phyloP scores from a whole-genome alignment of 83 land plant species.

The Diphasiastrum complanatum region DNA sequence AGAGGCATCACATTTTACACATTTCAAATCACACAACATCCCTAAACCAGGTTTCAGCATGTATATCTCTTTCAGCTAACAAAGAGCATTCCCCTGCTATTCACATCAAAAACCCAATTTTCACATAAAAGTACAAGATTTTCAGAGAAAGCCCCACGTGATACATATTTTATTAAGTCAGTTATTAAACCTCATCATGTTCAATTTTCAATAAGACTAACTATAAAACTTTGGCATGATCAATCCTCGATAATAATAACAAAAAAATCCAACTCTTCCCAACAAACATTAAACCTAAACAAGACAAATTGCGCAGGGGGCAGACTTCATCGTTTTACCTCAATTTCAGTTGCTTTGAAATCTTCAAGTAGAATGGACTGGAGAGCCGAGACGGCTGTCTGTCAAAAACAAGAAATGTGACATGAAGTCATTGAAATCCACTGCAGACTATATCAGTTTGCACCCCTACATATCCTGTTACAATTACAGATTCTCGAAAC shows the following conservation, averaged over 20 bases:
- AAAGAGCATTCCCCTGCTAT: too few species aligned
- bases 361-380: conserved; percentile 86
- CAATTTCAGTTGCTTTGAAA: conserved; percentile 89
- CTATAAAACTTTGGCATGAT: too few species aligned
- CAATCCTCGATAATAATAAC: too few species aligned
- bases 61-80: too few species aligned
- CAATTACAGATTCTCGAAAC: neutral
- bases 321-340: conserved; percentile 39
- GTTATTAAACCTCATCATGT: too few species aligned
- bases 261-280: neutral
- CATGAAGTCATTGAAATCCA: neutral
- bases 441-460: neutral
- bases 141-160: too few species aligned
- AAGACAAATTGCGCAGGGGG: neutral
- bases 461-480: neutral
- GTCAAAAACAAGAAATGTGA: neutral
- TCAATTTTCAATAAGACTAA: too few species aligned
- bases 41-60: too few species aligned
- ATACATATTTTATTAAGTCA: neutral
- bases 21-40: too few species aligned
- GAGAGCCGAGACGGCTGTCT: conserved; percentile 85
- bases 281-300: neutral
- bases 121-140: too few species aligned
- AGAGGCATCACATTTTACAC: too few species aligned
- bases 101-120: neutral